Base-by-base conservation (phyloP, 345 rosid species). In the Pistacia vera region DNA sequence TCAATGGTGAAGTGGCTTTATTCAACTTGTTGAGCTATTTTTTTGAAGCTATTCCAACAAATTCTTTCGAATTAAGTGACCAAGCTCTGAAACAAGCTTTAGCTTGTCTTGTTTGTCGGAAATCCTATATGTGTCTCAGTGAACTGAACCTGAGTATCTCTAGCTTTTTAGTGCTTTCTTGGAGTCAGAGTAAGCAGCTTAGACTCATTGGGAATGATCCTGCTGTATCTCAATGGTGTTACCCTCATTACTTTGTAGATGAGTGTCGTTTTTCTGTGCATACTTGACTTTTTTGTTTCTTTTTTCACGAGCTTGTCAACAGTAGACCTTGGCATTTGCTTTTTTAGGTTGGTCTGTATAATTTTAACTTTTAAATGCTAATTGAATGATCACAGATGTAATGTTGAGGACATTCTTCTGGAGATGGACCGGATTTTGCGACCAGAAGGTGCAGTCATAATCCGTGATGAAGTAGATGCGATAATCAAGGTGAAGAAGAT, bases 341-440 rank as follows among this genome's bases (percentile, higher is more conserved):
- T 18, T 46, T 22, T 22, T 17, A 7, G 55, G 5, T 2, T 22
- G 25, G 25, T 33, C 8, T 59, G 11, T 18, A 9, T 48, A 35
- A 59, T 52, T 59, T 14, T 22, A 76, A 72, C 61, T 59, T 49
- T 2, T 5, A 22, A 52, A 73, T 63, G 57, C 51, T 75, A 14
- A 41, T 25, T 56, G 41, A 67, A 80, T 52, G 28, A 16, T 44
- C 70, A 67, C 84, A 97, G 99, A 84, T 97, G 99, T 75, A 86
- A 89, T 61, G 78, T 77, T 16, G 98, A 91, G 80, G 98, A 91
- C 80, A 92, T 97, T 86, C 92, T 97, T 36, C 79, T 97, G 70
- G 98, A 97, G 93, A 94, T 97, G 99, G 99, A 97, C 76, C 75
- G 99, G 54, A 91, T 97, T 80, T 78, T 97, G 73, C 91, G 99